These are phyloP conservation scores for Aspergillus cejpii DNA, from an alignment of 2,329 filamentous ascomycete genomes.

Conservation along the genomic window DNA sequence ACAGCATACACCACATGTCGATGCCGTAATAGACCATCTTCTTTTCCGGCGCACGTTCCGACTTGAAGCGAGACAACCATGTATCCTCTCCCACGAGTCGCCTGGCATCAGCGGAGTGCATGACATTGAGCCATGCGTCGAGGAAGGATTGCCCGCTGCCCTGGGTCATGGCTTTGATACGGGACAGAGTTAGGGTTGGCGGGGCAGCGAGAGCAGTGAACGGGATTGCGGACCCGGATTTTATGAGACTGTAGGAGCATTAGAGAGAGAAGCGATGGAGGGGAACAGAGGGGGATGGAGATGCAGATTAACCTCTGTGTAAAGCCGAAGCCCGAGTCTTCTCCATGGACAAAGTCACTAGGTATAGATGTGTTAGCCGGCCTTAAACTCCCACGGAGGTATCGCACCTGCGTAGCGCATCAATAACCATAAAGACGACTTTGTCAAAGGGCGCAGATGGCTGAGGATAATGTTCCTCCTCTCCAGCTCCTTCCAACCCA, in stretches of 20 bases:
- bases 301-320: not conserved
- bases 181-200: not conserved
- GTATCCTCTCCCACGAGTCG: not conserved
- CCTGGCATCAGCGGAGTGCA: not conserved
- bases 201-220: not conserved
- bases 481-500: not conserved
- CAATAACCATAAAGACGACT: not conserved
- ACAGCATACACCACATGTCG: not conserved
- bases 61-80: not conserved
- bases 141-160: not conserved
- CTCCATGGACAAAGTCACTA: not conserved
- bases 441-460: not conserved
- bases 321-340: not conserved
- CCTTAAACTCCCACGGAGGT: too few species aligned
- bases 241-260: not conserved
- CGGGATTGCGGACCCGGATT: not conserved
- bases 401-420: not conserved
- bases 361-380: not conserved
- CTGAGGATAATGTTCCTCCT: not conserved
- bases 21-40: not conserved
- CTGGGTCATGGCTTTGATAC: not conserved
- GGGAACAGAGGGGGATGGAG: too few species aligned
- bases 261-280: not conserved
- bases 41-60: not conserved
- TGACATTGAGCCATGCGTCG: not conserved